Evolutionary conservation across 2,329 filamentous ascomycete species (phyloP).

Genomic region (Claviceps capensis): DNA sequence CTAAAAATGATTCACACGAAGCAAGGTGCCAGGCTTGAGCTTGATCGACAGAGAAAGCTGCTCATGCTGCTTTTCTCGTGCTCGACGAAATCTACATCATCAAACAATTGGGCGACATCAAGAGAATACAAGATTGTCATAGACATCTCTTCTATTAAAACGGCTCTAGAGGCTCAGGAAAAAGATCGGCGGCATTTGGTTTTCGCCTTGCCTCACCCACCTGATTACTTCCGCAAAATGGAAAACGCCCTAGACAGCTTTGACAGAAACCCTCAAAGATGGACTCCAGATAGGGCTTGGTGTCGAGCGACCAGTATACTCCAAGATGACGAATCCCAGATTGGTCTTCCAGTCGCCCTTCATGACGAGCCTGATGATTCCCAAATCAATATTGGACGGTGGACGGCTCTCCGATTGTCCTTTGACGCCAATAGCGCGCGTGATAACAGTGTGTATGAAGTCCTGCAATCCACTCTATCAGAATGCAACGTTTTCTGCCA

Average conservation of each 20-base stretch:
- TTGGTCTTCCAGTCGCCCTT: conserved; percentile 24
- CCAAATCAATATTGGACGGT: conserved; percentile 40
- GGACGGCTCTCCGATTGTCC: conserved; percentile 39
- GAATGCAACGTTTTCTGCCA: conserved; percentile 59
- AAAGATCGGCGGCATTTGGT: conserved; percentile 25
- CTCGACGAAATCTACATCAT: conserved; percentile 3
- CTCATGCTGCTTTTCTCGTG: conserved; percentile 20
- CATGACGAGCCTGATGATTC: conserved; percentile 20
- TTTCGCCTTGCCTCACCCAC: conserved; percentile 35
- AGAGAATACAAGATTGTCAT: conserved; percentile 28
- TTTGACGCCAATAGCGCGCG: conserved; percentile 9
- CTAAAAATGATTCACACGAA: conserved; percentile 29
- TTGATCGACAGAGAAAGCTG: conserved; percentile 16
- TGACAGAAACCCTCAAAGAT: conserved; percentile 17
- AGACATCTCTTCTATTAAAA: conserved; percentile 31
- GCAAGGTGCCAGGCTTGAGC: conserved; percentile 14
- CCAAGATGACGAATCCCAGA: conserved; percentile 19
- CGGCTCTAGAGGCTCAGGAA: conserved; percentile 21
- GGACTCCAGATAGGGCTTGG: conserved; percentile 33
- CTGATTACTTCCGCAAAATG: conserved; percentile 30
- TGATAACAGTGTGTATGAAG: conserved; percentile 2
- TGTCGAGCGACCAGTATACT: conserved; percentile 33
- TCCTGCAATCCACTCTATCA: conserved; percentile 40
- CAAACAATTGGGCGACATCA: conserved; percentile 5
- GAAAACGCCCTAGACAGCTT: conserved; percentile 20